Percentiles rank a stretch among this genome's conserved stretches.
phyloP scores from a whole-genome alignment of 2,329 filamentous ascomycete genomes.

The Thelonectria olida region DNA sequence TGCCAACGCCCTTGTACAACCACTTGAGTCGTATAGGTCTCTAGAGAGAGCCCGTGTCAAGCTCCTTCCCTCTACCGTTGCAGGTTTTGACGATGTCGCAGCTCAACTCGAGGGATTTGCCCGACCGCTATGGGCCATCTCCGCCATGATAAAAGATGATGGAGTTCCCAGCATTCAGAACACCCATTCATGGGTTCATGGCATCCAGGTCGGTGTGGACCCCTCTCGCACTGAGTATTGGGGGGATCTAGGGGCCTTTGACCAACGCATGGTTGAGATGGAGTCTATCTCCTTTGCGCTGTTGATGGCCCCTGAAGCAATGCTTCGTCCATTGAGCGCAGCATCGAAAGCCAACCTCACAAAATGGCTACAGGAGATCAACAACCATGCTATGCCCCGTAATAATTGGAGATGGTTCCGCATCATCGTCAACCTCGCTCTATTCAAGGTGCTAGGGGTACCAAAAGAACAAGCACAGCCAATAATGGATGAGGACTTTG shows the following conservation, averaged over 20 bases:
- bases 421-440: conserved; percentile 55
- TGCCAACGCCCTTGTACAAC: conserved; percentile 45
- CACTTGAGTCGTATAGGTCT: conserved; percentile 47
- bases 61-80: conserved; percentile 47
- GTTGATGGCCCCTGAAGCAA: conserved; percentile 49
- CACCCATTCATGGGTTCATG: conserved; percentile 42
- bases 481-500: conserved; percentile 51
- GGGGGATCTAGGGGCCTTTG: conserved; percentile 54
- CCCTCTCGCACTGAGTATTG: conserved; percentile 52
- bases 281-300: conserved; percentile 60
- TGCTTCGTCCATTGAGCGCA: conserved; percentile 43
- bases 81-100: conserved; percentile 54
- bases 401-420: conserved; percentile 63
- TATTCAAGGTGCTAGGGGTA: conserved; percentile 50
- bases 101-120: conserved; percentile 58
- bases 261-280: conserved; percentile 64
- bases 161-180: too few relatives aligned
- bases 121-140: conserved; percentile 48
- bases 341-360: conserved; percentile 47
- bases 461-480: conserved; percentile 39
- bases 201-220: conserved; percentile 42
- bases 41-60: conserved; percentile 45
- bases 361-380: conserved; percentile 53
- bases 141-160: too few relatives aligned
- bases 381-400: conserved; percentile 52